phyloP scores from a whole-genome alignment of 140 eudicot genomes.

The Ambrosia hybrid region DNA sequence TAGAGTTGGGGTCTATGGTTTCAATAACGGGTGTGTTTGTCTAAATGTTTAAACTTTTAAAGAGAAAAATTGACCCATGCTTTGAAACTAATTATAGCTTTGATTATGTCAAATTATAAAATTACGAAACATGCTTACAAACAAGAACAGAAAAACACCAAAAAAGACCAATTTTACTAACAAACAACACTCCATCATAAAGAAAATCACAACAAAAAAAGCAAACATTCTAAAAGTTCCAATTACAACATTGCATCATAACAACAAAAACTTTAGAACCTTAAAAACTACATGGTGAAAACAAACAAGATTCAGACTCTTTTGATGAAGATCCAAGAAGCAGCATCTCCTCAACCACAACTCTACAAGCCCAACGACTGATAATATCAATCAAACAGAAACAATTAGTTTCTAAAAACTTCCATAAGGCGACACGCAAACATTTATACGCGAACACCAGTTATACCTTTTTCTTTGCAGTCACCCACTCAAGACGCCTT shows the following conservation, averaged over 20 bases:
- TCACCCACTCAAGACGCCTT: slow-evolving; percentile 51
- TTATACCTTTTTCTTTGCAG: slow-evolving; percentile 62
- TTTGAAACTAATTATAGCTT: too few relatives aligned
- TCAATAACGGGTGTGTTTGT: too few relatives aligned
- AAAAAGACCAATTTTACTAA: not conserved
- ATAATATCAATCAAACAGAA: too few relatives aligned
- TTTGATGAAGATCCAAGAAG: slow-evolving; percentile 19
- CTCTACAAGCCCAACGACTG: too few relatives aligned
- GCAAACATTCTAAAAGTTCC: not conserved
- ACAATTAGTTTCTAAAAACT: slow-evolving; percentile 19
- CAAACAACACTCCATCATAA: not conserved
- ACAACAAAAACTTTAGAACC: not conserved
- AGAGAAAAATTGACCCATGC: too few relatives aligned
- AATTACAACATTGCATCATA: slow-evolving; percentile 14
- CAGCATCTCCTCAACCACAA: not conserved
- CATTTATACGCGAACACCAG: not conserved
- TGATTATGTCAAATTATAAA: too few relatives aligned
- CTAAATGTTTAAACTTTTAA: too few relatives aligned
- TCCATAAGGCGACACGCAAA: not conserved
- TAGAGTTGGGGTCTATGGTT: too few relatives aligned
- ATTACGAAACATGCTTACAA: not conserved
- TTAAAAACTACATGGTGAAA: slow-evolving; percentile 15
- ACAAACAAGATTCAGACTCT: slow-evolving; percentile 14
- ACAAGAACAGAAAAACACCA: not conserved
- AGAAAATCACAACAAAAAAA: not conserved